A percentile compares a stretch with the other conserved stretches of the same genome.
phyloP scores from a whole-genome alignment of 345 rosid genomes.

The Populus pruinosa region DNA sequence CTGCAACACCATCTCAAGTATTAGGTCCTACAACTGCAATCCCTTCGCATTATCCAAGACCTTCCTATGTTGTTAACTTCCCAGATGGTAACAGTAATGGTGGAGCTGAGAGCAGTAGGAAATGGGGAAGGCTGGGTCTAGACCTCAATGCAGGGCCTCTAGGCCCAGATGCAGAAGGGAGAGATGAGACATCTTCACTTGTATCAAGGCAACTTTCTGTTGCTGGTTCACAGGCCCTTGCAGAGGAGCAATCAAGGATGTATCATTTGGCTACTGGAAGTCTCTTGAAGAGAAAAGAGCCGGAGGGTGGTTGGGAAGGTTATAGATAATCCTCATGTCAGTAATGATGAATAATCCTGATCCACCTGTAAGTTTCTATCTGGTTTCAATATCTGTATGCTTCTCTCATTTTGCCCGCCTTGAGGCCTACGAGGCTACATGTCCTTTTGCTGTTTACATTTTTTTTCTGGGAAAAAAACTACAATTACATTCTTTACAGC shows the following conservation, averaged over 20 bases:
- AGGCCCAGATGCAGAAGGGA: slow-evolving; percentile 56
- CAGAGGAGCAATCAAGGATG: slow-evolving; percentile 71
- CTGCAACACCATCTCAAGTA: slow-evolving; percentile 60
- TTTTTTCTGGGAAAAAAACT: too few relatives aligned
- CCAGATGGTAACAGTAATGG: slow-evolving; percentile 49
- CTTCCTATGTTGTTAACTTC: slow-evolving; percentile 50
- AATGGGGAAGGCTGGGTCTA: slow-evolving; percentile 66
- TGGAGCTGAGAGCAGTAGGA: slow-evolving; percentile 46
- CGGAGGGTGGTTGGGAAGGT: slow-evolving; percentile 91
- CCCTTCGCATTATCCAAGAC: slow-evolving; percentile 56
- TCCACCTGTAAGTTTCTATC: slow-evolving; percentile 36
- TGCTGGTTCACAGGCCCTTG: slow-evolving; percentile 43
- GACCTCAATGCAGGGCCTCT: slow-evolving; percentile 88
- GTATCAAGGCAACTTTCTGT: slow-evolving; percentile 50
- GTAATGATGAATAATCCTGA: slow-evolving; percentile 31
- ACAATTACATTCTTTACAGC: background rate
- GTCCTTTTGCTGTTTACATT: background rate
- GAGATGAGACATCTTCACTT: slow-evolving; percentile 55
- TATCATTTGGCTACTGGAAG: slow-evolving; percentile 60
- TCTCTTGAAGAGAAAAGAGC: slow-evolving; percentile 71
- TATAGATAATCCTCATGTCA: slow-evolving; percentile 79
- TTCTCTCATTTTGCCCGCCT: background rate
- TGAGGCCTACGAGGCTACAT: background rate
- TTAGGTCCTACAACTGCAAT: slow-evolving; percentile 53
- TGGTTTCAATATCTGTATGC: background rate